phyloP scores from a whole-genome alignment of 495 filamentous ascomycete genomes.

The Friedmanniomyces simplex region DNA sequence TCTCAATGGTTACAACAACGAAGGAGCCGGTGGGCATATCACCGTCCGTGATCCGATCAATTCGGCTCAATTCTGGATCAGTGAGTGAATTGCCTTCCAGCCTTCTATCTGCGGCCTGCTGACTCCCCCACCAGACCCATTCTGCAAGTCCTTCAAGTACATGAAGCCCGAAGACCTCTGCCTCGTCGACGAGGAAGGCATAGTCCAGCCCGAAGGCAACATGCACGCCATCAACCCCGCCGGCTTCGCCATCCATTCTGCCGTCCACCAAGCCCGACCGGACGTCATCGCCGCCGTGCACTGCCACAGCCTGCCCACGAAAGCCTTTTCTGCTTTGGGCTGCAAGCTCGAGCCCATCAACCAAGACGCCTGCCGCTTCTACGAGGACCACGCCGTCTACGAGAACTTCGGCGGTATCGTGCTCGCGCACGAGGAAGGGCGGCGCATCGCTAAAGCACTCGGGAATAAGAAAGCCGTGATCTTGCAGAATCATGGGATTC shows the following conservation, averaged over 20 bases:
- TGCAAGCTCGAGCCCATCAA: constrained; percentile 56
- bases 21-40: constrained; percentile 24
- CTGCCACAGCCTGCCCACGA: constrained; percentile 59
- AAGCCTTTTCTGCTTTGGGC: constrained; percentile 56
- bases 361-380: constrained; percentile 35
- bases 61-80: constrained; percentile 48
- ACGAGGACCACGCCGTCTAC: constrained; percentile 50
- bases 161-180: constrained; percentile 63
- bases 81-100: not conserved
- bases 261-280: constrained; percentile 55
- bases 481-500: constrained; percentile 57
- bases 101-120: not conserved
- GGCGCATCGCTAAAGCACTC: constrained; percentile 50
- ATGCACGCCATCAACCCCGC: constrained; percentile 55
- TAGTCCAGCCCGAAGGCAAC: constrained; percentile 56
- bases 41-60: constrained; percentile 24
- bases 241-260: constrained; percentile 35
- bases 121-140: constrained; percentile 43
- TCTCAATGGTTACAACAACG: constrained; percentile 17
- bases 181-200: constrained; percentile 51
- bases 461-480: constrained; percentile 59
- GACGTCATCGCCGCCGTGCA: constrained; percentile 66
- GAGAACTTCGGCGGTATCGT: constrained; percentile 61
- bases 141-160: constrained; percentile 59
- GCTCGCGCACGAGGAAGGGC: constrained; percentile 57